Percentiles rank a stretch among this genome's conserved stretches.
phyloP scores from a whole-genome alignment of 305 asterid genomes.

The Euphrasia arctica region DNA sequence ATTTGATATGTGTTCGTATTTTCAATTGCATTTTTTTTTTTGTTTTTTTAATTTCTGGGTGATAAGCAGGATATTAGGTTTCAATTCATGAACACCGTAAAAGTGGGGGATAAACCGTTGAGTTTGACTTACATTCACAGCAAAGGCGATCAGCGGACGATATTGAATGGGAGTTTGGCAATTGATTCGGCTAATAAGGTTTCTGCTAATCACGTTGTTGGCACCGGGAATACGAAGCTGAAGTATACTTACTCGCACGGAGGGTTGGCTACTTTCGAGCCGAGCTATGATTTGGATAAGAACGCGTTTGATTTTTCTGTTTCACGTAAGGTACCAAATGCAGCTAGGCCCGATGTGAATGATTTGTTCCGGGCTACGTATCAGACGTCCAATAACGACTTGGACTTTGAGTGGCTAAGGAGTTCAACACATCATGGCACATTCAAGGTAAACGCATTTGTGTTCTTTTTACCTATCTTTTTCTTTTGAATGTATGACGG shows the following conservation, averaged over 20 bases:
- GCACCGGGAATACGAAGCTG: conserved; percentile 55
- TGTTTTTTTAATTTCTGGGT: conserved; percentile 24
- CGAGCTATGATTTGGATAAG: conserved; percentile 67
- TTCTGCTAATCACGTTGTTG: conserved; percentile 72
- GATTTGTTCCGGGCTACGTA: conserved; percentile 61
- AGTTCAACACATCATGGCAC: conserved; percentile 61
- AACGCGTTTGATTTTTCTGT: conserved; percentile 78
- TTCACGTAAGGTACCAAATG: conserved; percentile 50
- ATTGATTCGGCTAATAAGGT: conserved; percentile 78
- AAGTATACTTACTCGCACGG: conserved; percentile 75
- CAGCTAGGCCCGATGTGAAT: conserved; percentile 28
- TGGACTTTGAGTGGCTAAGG: conserved; percentile 85
- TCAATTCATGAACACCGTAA: conserved; percentile 68
- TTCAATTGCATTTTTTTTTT: not conserved
- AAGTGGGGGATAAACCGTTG: conserved; percentile 68
- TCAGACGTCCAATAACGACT: conserved; percentile 65
- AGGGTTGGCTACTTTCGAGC: conserved; percentile 69
- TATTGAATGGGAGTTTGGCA: conserved; percentile 68
- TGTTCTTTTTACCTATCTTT: not conserved
- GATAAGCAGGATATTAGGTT: conserved; percentile 56
- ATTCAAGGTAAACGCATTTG: conserved; percentile 51
- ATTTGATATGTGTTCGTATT: not conserved
- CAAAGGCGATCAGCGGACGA: conserved; percentile 58
- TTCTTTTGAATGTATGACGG: not conserved
- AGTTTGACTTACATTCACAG: conserved; percentile 71